phyloP scores from a whole-genome alignment of 352 stramenopile species.

The Globisporangium cederbergense region DNA sequence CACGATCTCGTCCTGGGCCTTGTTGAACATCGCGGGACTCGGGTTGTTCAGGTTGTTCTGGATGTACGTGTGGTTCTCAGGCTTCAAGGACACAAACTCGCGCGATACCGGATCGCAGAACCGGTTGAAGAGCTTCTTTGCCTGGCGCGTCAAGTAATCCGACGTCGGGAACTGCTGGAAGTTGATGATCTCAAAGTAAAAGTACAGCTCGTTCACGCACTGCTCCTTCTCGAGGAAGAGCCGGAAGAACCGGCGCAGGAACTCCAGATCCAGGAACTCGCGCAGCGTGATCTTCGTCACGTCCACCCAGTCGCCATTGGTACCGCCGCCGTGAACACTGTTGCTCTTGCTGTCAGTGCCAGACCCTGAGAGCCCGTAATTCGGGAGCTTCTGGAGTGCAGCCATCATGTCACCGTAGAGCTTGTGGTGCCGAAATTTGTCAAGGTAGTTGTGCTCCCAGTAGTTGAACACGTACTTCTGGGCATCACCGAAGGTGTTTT shows the following conservation, averaged over 20 bases:
- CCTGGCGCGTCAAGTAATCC: slow-evolving; percentile 62
- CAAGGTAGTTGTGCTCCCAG: slow-evolving; percentile 50
- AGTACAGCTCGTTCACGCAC: slow-evolving; percentile 64
- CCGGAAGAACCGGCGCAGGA: slow-evolving; percentile 55
- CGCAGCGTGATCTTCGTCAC: slow-evolving; percentile 46
- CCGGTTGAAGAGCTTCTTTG: slow-evolving; percentile 59
- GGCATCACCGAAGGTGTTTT: slow-evolving; percentile 63
- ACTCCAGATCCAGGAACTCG: slow-evolving; percentile 60
- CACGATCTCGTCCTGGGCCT: slow-evolving; percentile 65
- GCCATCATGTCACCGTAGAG: slow-evolving; percentile 43
- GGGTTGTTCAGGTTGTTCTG: slow-evolving; percentile 31
- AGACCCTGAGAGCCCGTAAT: background rate
- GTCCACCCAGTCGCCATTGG: slow-evolving; percentile 33
- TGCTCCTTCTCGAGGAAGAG: slow-evolving; percentile 73
- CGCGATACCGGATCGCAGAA: slow-evolving; percentile 63
- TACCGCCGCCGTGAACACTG: slow-evolving; percentile 12
- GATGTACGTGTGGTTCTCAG: slow-evolving; percentile 29
- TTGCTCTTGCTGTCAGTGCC: slow-evolving; percentile 14
- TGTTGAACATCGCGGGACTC: slow-evolving; percentile 67
- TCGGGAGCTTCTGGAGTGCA: slow-evolving; percentile 19
- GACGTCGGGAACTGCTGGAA: slow-evolving; percentile 79
- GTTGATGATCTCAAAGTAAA: slow-evolving; percentile 69
- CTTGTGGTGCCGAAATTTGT: slow-evolving; percentile 35
- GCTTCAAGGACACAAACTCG: slow-evolving; percentile 47
- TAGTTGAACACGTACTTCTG: slow-evolving; percentile 46